Percentiles rank a stretch among this genome's conserved stretches.
Evolutionary conservation across 2,329 filamentous ascomycete species (phyloP).

Genomic region (Cryphonectria radicalis): DNA sequence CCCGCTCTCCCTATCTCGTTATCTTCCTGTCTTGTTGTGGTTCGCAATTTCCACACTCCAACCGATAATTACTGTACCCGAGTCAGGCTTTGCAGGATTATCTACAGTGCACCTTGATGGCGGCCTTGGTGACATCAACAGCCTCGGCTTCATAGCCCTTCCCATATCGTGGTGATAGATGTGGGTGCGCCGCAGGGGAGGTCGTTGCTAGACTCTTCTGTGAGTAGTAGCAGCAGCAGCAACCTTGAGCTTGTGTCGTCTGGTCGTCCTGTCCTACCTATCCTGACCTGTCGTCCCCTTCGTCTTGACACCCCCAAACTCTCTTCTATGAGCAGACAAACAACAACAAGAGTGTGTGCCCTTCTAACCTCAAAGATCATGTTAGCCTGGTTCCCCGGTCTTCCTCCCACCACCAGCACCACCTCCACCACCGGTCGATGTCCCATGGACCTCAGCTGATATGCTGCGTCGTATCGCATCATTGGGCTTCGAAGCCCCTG

Average conservation of each 20-base stretch:
- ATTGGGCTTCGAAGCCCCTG: slow-evolving; percentile 47
- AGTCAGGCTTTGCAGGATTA: background rate
- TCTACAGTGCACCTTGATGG: slow-evolving; percentile 26
- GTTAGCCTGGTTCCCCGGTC: slow-evolving; percentile 17
- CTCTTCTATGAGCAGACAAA: background rate
- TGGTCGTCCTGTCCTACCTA: background rate
- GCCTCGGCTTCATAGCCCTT: slow-evolving; percentile 25
- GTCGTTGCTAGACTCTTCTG: background rate
- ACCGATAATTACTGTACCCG: background rate
- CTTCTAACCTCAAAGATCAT: slow-evolving; percentile 17
- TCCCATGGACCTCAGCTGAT: slow-evolving; percentile 39
- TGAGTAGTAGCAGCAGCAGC: background rate
- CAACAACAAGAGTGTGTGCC: background rate
- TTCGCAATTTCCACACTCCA: slow-evolving; percentile 4
- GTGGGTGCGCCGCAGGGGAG: slow-evolving; percentile 3
- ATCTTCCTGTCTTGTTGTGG: slow-evolving; percentile 6
- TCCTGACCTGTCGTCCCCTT: background rate
- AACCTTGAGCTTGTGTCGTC: background rate
- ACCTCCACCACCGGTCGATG: background rate
- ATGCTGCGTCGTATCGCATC: slow-evolving; percentile 51
- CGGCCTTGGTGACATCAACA: slow-evolving; percentile 19
- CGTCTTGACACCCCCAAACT: no score
- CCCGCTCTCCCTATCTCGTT: background rate
- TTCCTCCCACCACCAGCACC: background rate
- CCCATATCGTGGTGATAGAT: slow-evolving; percentile 6